These are phyloP conservation scores for Picochlorum sp. DNA, from an alignment of 139 green algal genomes.

Conservation along the genomic window DNA sequence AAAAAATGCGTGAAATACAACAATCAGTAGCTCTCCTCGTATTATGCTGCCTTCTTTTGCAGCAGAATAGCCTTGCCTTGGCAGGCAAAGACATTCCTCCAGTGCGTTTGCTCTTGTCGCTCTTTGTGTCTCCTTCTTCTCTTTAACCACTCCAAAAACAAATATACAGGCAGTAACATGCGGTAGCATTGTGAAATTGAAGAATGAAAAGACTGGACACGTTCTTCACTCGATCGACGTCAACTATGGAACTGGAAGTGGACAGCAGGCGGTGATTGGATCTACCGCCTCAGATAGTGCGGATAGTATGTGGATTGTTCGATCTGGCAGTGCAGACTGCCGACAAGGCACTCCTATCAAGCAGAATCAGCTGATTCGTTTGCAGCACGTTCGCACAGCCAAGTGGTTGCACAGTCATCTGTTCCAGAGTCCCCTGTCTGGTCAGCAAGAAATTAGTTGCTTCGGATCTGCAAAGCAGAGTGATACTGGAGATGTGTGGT, in stretches of 20 bases:
- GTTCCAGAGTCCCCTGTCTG: slow-evolving; percentile 71
- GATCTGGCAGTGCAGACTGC: slow-evolving; percentile 31
- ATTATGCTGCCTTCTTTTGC: no score
- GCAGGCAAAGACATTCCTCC: no score
- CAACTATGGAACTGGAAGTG: slow-evolving; percentile 69
- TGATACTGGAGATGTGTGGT: slow-evolving; percentile 25
- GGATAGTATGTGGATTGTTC: slow-evolving; percentile 73
- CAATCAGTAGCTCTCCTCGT: no score
- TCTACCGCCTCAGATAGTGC: slow-evolving; percentile 51
- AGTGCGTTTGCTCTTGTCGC: not conserved
- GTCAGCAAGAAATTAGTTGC: slow-evolving; percentile 66
- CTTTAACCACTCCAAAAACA: no score
- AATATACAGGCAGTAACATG: slow-evolving; percentile 66
- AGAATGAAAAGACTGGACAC: slow-evolving; percentile 43
- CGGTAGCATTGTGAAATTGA: slow-evolving; percentile 81
- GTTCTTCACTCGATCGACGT: slow-evolving; percentile 83
- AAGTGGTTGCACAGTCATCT: slow-evolving; percentile 91
- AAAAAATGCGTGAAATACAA: no score
- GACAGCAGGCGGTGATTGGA: slow-evolving; percentile 86
- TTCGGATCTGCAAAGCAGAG: slow-evolving; percentile 19
- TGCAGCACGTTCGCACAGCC: slow-evolving; percentile 72
- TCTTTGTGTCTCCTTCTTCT: not conserved
- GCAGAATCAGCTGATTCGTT: slow-evolving; percentile 44
- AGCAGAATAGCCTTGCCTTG: no score
- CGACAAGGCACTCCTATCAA: slow-evolving; percentile 49